Evolutionary conservation across 176 grass and related monocot genomes (phyloP).

Genomic region (Ananas comosus): DNA sequence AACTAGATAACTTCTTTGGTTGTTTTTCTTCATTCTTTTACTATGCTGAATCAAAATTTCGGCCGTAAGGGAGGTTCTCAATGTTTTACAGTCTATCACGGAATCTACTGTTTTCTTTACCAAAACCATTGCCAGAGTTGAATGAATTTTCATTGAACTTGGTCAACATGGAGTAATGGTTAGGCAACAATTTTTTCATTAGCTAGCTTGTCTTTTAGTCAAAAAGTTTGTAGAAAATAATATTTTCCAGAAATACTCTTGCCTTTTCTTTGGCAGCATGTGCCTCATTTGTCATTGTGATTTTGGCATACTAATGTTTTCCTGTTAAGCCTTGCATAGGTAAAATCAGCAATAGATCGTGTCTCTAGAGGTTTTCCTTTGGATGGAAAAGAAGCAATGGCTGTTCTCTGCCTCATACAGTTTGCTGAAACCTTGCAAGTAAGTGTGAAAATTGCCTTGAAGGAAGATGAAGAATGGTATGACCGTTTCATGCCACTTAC

Average conservation of each 20-base stretch:
- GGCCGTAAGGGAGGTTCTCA: no score
- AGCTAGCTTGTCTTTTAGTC: background rate
- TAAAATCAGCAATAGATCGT: conserved; percentile 50
- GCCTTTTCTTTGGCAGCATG: no score
- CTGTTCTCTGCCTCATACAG: conserved; percentile 40
- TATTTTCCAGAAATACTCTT: background rate
- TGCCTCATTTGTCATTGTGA: background rate
- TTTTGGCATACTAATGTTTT: background rate
- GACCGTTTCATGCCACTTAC: conserved; percentile 32
- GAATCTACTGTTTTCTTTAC: no score
- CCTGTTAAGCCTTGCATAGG: conserved; percentile 24
- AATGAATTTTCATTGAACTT: no score
- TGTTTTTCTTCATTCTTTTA: no score
- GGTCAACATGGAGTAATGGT: no score
- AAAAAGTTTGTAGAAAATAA: background rate
- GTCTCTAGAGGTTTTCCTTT: conserved; percentile 41
- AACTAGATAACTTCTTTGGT: no score
- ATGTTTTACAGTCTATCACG: no score
- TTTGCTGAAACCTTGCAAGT: conserved; percentile 60
- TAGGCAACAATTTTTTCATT: no score
- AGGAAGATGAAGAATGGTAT: conserved; percentile 35
- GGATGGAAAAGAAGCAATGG: conserved; percentile 50
- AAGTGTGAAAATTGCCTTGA: conserved; percentile 48
- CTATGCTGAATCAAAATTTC: no score
- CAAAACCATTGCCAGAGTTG: no score